Base-by-base conservation (phyloP, 495 filamentous ascomycete species). In the Aspergillus biplanus region DNA sequence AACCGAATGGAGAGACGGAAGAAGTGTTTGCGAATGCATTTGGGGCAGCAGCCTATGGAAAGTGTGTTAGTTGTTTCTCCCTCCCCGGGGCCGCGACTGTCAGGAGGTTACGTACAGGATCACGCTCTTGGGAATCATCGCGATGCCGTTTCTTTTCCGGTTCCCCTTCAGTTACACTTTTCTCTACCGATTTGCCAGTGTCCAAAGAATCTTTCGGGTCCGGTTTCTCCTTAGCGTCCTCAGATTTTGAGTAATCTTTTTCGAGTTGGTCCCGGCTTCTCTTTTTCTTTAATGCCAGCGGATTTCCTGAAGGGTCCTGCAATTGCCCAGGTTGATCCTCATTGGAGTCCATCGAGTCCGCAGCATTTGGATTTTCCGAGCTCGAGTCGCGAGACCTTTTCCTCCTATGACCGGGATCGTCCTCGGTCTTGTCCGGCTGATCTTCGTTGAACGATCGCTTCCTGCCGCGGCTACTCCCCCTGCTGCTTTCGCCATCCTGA, bases 391-490 rank as follows among this genome's bases (percentile, higher is more conserved):
- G 78, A 48, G 82, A 84, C 65, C 82, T 74, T 65, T 83, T 84
- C 58, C 77, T 68, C 57, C 73, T 61, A 62, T 74, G 73, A 7
- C 66, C 64, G 21, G 65, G 53, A 7, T 73, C 73, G 18, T 73
- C 72, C 27, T 75, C 70, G 48, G 31, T 65, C 33, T 69, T 67
- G 31, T 69, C 72, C 15, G 65, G 48, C 54, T 83, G 68, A 3
- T 80, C 67, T 44, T 85, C 80, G 58, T 86, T 83, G 54, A 82
- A 81, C 18, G 85, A 88, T 56, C 86, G 74, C 73, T 89, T 89
- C 48, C 84, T 72, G 12, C 82, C 81, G 42, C 78, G 67, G 48
- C 67, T 73, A 60, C 63, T 77, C n/a, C 32, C 53, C 18, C 68
- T 64, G 59, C 65, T 69, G n/a, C 56, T 64, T 15, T 62, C 58